Percentiles rank a stretch among this genome's conserved stretches.
Conservation (phyloP, 768 basidiomycete genomes). For the Symmetrospora coprosmae region DNA sequence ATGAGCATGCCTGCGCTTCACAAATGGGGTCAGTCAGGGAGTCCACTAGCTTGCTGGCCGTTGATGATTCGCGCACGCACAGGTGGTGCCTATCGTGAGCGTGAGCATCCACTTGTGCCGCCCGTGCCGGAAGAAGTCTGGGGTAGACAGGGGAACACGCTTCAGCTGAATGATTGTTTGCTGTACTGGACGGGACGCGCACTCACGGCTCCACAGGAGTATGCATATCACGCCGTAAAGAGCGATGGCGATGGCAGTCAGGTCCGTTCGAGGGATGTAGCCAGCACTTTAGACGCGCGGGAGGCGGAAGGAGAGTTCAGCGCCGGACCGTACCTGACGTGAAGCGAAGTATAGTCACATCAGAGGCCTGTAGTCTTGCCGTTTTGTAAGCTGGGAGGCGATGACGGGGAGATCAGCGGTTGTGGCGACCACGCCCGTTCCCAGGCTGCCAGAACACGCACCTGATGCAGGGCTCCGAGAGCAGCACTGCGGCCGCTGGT, state of each 20-base stretch:
- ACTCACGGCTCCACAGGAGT: constrained; percentile 1
- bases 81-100: constrained; percentile 51
- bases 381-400: no score
- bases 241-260: not conserved
- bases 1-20: constrained; percentile 44
- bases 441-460: no score
- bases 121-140: constrained; percentile 12
- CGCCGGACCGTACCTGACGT: no score
- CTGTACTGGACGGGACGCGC: not conserved
- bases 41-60: not conserved
- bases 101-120: constrained; percentile 44
- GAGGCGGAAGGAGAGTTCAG: no score
- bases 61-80: constrained; percentile 36
- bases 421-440: no score
- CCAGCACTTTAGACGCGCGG: no score
- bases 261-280: not conserved
- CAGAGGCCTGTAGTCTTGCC: no score
- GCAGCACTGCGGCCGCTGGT: no score
- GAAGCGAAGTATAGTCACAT: no score
- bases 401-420: no score
- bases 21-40: not conserved
- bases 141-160: no score
- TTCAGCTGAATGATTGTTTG: not conserved
- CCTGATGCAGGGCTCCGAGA: no score
- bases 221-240: not conserved